A percentile compares a stretch with the other conserved stretches of the same genome.
Evolutionary conservation across 495 filamentous ascomycete genomes (phyloP).

Genomic region (Pseudevernia furfuracea): DNA sequence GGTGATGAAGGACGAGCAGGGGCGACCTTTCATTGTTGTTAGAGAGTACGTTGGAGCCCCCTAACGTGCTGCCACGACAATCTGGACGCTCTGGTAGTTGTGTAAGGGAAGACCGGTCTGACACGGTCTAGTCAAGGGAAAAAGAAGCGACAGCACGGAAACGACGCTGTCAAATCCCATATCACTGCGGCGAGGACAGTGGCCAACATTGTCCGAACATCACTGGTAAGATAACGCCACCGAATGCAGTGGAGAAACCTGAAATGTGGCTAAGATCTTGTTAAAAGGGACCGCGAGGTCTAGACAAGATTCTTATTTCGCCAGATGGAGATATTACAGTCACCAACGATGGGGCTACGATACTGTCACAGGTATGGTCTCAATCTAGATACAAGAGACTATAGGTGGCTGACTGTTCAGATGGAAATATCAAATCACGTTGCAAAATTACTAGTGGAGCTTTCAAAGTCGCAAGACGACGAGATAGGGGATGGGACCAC

Average conservation of each 20-base stretch:
- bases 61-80: background rate
- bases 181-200: constrained; percentile 95
- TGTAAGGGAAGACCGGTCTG: constrained; percentile 14
- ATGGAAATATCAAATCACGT: constrained; percentile 99
- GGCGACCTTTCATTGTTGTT: constrained; percentile 95
- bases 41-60: constrained; percentile 68
- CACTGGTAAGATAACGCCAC: constrained; percentile 48
- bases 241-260: background rate
- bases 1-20: constrained; percentile 86
- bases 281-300: constrained; percentile 74
- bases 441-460: constrained; percentile 89
- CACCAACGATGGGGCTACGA: constrained; percentile 97
- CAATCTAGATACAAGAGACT: background rate
- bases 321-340: constrained; percentile 98
- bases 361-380: constrained; percentile 65
- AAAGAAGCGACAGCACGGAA: constrained; percentile 95
- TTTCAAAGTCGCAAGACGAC: constrained; percentile 98
- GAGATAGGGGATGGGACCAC: constrained; percentile 99
- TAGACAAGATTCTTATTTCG: constrained; percentile 99
- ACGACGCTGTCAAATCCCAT: constrained; percentile 94
- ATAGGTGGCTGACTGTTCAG: constrained; percentile 33
- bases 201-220: constrained; percentile 94
- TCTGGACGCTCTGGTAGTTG: background rate
- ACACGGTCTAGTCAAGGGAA: constrained; percentile 68
- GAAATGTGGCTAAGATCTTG: constrained; percentile 17